A percentile compares a stretch with the other conserved stretches of the same genome.
Conservation (phyloP, 352 stramenopile genomes). For the Blastocystis sp. region DNA sequence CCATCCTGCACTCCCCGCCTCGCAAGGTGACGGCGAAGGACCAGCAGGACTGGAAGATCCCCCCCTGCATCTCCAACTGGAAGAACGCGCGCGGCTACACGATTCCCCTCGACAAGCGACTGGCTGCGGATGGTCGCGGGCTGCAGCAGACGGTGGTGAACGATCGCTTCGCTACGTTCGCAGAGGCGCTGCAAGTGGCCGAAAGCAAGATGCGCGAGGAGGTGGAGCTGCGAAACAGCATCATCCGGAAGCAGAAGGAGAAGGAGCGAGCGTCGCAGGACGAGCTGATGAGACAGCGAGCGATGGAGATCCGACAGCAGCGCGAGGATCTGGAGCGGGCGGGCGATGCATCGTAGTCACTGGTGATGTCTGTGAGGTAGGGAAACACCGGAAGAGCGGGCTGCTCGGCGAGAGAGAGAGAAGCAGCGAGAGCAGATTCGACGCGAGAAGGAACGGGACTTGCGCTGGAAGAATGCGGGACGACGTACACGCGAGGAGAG, state of each 20-base stretch:
- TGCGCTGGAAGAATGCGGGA: conserved; percentile 79
- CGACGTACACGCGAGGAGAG: conserved; percentile 73
- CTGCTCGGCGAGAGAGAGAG: conserved; percentile 70
- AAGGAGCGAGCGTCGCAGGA: conserved; percentile 90
- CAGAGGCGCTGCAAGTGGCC: conserved; percentile 91
- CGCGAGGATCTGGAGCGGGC: conserved; percentile 23
- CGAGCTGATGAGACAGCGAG: conserved; percentile 85
- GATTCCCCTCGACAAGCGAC: conserved; percentile 96
- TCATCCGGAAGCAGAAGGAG: conserved; percentile 74
- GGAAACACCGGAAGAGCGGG: conserved; percentile 18
- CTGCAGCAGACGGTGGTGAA: conserved; percentile 86
- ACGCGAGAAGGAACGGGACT: conserved; percentile 84
- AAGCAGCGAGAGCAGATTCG: conserved; percentile 82
- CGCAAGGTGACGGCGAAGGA: conserved; percentile 84
- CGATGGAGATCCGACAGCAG: conserved; percentile 79
- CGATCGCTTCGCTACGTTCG: conserved; percentile 94
- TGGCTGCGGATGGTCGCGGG: conserved; percentile 90
- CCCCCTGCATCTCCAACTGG: conserved; percentile 97
- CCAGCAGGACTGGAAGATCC: conserved; percentile 96
- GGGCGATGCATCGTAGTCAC: background rate
- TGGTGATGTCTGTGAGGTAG: background rate
- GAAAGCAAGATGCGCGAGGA: conserved; percentile 92
- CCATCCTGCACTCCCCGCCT: conserved; percentile 82
- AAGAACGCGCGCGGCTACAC: conserved; percentile 96
- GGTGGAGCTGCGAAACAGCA: conserved; percentile 82